These are phyloP conservation scores for Xylaria digitata DNA, from an alignment of 2,329 filamentous ascomycete genomes.

Conservation along the genomic window DNA sequence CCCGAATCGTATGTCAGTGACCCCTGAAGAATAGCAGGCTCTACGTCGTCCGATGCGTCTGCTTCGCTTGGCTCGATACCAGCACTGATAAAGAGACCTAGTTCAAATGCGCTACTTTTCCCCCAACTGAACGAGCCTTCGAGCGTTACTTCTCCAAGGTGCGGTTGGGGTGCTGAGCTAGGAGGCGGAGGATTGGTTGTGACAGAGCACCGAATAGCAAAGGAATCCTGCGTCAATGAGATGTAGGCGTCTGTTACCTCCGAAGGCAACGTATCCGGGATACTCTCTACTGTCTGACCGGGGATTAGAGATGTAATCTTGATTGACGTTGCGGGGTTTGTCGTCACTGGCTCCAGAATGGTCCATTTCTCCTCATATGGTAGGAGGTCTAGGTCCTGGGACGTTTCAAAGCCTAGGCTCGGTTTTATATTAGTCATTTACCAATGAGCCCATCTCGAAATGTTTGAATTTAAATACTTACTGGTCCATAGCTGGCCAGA, in stretches of 20 bases:
- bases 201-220: not conserved
- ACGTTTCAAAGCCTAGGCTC: not conserved
- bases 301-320: not conserved
- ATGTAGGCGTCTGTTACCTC: not conserved
- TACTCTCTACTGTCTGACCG: constrained; percentile 2
- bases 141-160: constrained; percentile 22
- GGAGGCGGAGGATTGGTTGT: not conserved
- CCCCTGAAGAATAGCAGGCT: constrained; percentile 2
- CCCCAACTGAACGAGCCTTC: constrained; percentile 25
- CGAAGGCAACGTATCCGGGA: constrained; percentile 7
- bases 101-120: constrained; percentile 11
- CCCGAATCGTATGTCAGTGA: constrained; percentile 2
- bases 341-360: not conserved
- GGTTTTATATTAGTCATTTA: not conserved
- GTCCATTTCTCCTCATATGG: constrained; percentile 8
- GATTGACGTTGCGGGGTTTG: not conserved
- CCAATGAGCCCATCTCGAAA: not conserved
- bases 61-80: constrained; percentile 13
- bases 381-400: not conserved
- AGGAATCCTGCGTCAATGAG: not conserved
- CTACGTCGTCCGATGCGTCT: not conserved
- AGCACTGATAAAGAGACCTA: constrained; percentile 15
- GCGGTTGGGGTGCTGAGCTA: constrained; percentile 10
- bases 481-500: constrained; percentile 12
- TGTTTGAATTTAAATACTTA: not conserved